phyloP scores from a whole-genome alignment of 2,329 filamentous ascomycete species.

The Colletotrichum plurivorum region DNA sequence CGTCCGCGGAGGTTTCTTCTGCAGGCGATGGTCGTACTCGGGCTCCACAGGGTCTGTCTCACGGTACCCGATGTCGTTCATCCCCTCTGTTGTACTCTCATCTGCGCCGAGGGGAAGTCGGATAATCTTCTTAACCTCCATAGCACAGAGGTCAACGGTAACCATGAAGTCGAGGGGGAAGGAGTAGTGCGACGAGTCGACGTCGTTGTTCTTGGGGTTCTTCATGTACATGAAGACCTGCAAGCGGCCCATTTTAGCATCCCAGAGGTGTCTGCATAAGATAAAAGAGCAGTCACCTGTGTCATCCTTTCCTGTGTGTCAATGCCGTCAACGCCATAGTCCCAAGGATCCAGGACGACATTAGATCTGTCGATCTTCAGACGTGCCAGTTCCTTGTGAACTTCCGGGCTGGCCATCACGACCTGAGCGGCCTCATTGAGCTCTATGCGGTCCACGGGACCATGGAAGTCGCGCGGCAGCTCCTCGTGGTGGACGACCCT shows the following conservation, averaged over 20 bases:
- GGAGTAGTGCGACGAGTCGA: conserved; percentile 2
- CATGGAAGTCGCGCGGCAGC: conserved; percentile 15
- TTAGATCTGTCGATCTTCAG: conserved; percentile 8
- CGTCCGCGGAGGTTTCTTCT: conserved; percentile 41
- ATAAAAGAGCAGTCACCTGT: not conserved
- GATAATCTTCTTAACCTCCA: conserved; percentile 22
- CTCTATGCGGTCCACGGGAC: conserved; percentile 12
- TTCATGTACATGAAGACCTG: conserved; percentile 24
- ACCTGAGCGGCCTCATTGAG: conserved; percentile 18
- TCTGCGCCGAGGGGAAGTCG: not conserved
- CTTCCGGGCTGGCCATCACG: conserved; percentile 10
- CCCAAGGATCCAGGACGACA: conserved; percentile 16
- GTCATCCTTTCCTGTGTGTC: conserved; percentile 4
- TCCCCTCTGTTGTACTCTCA: conserved; percentile 11
- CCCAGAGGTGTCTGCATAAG: too few relatives aligned
- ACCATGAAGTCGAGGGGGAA: conserved; percentile 24
- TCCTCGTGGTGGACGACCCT: conserved; percentile 3
- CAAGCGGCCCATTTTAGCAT: rapidly evolving
- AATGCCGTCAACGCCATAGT: conserved; percentile 16
- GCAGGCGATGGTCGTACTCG: conserved; percentile 51
- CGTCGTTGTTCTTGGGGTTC: conserved; percentile 20
- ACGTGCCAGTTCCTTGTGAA: not conserved
- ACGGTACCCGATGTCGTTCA: conserved; percentile 6
- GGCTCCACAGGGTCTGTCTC: conserved; percentile 5
- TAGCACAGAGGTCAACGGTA: not conserved